A percentile compares a stretch with the other conserved stretches of the same genome.
These are phyloP conservation scores for Amylostereum areolatum DNA, from an alignment of 1,284 basidiomycete genomes.

Conservation along the genomic window DNA sequence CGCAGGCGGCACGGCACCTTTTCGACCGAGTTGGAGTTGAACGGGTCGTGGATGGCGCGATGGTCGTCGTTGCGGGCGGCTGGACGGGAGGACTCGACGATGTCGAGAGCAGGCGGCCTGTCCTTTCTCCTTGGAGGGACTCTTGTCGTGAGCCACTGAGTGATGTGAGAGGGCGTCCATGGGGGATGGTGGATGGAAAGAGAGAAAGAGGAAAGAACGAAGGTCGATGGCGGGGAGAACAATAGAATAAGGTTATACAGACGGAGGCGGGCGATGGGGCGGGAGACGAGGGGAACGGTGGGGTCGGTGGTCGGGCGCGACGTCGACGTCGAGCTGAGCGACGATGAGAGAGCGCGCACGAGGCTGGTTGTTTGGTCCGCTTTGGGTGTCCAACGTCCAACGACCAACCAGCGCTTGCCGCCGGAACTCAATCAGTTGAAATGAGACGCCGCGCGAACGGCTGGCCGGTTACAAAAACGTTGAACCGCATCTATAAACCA, in stretches of 20 bases:
- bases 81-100: constrained; percentile 15
- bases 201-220: constrained; percentile 25
- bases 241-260: constrained; percentile 8
- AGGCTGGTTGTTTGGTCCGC: neutral
- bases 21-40: constrained; percentile 8
- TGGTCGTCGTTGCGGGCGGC: constrained; percentile 15
- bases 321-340: neutral
- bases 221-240: constrained; percentile 14
- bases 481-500: too few relatives aligned
- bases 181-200: constrained; percentile 14
- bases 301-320: neutral
- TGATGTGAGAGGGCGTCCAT: constrained; percentile 29
- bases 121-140: constrained; percentile 27
- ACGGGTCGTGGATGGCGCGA: constrained; percentile 18
- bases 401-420: too few relatives aligned
- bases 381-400: neutral
- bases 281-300: neutral
- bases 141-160: constrained; percentile 24
- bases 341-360: neutral
- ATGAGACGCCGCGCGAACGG: too few relatives aligned
- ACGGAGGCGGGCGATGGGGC: constrained; percentile 9
- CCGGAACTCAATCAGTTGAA: too few relatives aligned
- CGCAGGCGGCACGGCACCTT: constrained; percentile 7
- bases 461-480: too few relatives aligned
- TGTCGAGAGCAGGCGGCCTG: constrained; percentile 30